Conservation (phyloP, 495 filamentous ascomycete genomes). For the Penicillium taxi region DNA sequence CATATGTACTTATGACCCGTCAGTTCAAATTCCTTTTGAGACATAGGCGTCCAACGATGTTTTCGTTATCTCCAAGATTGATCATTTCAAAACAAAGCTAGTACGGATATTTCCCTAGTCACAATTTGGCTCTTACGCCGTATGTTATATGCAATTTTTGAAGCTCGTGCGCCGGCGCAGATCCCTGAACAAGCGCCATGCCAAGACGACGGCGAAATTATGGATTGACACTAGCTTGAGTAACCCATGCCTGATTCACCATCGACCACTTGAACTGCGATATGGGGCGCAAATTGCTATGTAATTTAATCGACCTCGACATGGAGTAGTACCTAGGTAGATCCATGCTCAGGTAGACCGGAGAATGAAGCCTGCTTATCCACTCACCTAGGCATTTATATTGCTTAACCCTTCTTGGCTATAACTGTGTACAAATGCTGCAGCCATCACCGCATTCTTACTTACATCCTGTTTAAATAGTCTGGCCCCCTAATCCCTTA, state of each 20-base stretch:
- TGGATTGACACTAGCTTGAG: conserved; percentile 16
- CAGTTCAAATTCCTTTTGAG: no score
- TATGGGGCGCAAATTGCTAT: conserved; percentile 9
- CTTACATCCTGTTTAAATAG: conserved; percentile 3
- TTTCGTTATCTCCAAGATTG: no score
- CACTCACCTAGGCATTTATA: no score
- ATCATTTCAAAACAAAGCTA: no score
- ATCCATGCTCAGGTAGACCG: conserved; percentile 3
- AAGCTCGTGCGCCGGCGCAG: conserved; percentile 9
- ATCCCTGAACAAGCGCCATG: conserved; percentile 31
- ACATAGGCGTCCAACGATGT: no score
- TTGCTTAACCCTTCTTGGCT: conserved; percentile 9
- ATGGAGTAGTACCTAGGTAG: background rate
- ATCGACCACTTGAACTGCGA: conserved; percentile 17
- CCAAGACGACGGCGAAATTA: conserved; percentile 29
- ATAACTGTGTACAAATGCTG: conserved; percentile 12
- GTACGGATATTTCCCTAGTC: no score
- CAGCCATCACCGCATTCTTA: conserved; percentile 12
- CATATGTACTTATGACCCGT: no score
- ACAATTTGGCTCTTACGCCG: no score
- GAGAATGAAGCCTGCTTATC: conserved; percentile 6
- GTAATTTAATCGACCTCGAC: background rate
- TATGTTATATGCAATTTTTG: no score
- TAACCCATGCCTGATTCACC: conserved; percentile 14
- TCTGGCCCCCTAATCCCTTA: conserved; percentile 2